Conservation (phyloP, 306 rosid species). For the Carpinus fangiana region DNA sequence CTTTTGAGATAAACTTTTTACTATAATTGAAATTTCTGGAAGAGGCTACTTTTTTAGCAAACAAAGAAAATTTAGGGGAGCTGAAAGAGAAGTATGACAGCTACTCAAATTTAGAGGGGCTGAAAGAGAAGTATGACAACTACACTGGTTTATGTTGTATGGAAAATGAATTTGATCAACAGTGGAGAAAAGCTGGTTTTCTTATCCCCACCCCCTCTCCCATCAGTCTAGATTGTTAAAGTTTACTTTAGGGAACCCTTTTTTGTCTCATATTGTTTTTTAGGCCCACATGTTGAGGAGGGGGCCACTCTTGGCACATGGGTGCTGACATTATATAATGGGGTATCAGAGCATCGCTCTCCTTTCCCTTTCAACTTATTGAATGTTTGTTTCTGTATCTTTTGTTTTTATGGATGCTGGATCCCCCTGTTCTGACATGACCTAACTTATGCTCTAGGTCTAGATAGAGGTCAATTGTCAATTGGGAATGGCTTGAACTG, state of each 20-base stretch:
- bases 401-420: conserved; percentile 31
- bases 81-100: not conserved
- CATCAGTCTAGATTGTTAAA: not conserved
- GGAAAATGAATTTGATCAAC: not conserved
- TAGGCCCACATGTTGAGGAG: conserved; percentile 43
- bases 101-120: not conserved
- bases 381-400: conserved; percentile 36
- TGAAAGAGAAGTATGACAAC: not conserved
- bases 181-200: not conserved
- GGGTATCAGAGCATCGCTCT: conserved; percentile 17
- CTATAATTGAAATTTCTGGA: conserved; percentile 1
- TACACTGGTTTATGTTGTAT: not conserved
- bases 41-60: not conserved
- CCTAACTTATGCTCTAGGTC: not conserved
- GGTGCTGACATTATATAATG: conserved; percentile 47
- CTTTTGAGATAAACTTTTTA: conserved; percentile 14
- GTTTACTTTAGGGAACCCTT: conserved; percentile 28
- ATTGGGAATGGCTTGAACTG: not conserved
- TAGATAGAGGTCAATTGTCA: not conserved
- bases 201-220: not conserved
- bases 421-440: conserved; percentile 19
- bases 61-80: not conserved
- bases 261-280: conserved; percentile 34
- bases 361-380: conserved; percentile 37
- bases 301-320: conserved; percentile 41